Percentiles rank a stretch among this genome's conserved stretches.
Evolutionary conservation across 2,329 filamentous ascomycete species (phyloP).

Genomic region (Colletotrichum chrysophilum): DNA sequence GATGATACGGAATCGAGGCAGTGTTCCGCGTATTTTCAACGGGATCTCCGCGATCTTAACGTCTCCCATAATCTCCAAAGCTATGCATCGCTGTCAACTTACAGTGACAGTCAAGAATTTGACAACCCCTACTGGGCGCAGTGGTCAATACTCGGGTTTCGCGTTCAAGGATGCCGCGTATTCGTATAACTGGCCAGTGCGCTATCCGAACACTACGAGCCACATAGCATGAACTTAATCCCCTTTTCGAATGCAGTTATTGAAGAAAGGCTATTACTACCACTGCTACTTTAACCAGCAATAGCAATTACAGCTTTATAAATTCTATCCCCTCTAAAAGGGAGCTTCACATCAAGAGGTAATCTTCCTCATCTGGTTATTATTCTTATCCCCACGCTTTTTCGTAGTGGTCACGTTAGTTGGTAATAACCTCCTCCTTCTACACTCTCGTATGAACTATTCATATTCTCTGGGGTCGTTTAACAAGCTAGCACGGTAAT

Average conservation of each 20-base stretch:
- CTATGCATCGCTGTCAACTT: neutral
- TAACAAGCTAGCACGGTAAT: too few relatives aligned
- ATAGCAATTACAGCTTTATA: too few relatives aligned
- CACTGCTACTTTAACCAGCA: too few relatives aligned
- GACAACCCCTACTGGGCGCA: neutral
- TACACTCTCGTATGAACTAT: too few relatives aligned
- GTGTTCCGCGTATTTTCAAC: rapidly evolving
- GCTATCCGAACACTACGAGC: neutral
- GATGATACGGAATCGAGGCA: neutral
- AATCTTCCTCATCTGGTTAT: too few relatives aligned
- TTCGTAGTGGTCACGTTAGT: too few relatives aligned
- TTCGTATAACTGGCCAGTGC: neutral
- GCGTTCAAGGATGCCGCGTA: neutral
- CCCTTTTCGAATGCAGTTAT: neutral
- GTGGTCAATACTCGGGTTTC: neutral
- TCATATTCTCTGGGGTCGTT: too few relatives aligned
- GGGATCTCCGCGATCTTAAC: neutral
- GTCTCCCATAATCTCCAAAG: neutral
- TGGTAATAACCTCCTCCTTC: too few relatives aligned
- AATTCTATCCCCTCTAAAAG: too few relatives aligned
- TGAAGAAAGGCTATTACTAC: neutral
- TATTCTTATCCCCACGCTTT: too few relatives aligned
- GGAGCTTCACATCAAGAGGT: too few relatives aligned
- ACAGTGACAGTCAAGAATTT: too few relatives aligned
- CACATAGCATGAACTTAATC: rapidly evolving